phyloP scores from a whole-genome alignment of 352 stramenopile genomes.

The Phytophthora quininea region DNA sequence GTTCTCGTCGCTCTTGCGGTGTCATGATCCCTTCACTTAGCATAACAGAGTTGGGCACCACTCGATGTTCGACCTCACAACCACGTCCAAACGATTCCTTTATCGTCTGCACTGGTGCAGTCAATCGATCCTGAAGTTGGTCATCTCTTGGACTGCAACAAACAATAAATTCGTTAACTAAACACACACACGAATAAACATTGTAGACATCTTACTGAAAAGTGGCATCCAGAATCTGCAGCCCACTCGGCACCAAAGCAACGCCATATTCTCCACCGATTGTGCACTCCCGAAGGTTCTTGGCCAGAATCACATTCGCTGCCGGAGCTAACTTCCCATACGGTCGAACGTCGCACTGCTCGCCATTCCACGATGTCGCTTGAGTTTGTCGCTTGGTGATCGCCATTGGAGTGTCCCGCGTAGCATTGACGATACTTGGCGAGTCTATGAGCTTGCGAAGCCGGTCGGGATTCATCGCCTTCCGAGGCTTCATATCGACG shows the following conservation, averaged over 20 bases:
- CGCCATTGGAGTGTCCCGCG: slow-evolving; percentile 40
- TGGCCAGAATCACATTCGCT: slow-evolving; percentile 39
- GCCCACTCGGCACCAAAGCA: slow-evolving; percentile 16
- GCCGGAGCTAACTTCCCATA: slow-evolving; percentile 51
- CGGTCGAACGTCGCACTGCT: slow-evolving; percentile 54
- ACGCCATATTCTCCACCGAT: slow-evolving; percentile 28
- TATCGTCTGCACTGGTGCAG: slow-evolving; percentile 50
- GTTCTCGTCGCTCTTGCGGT: slow-evolving; percentile 69
- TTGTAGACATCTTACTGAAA: slow-evolving; percentile 22
- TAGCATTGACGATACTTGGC: slow-evolving; percentile 45
- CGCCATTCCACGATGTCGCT: slow-evolving; percentile 61
- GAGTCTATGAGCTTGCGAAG: slow-evolving; percentile 71
- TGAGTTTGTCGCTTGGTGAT: slow-evolving; percentile 49
- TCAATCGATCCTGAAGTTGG: slow-evolving; percentile 27
- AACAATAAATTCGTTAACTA: neutral
- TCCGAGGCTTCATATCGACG: slow-evolving; percentile 29
- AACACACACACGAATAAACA: neutral
- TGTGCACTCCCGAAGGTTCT: slow-evolving; percentile 39
- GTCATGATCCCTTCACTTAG: slow-evolving; percentile 81
- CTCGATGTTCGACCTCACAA: slow-evolving; percentile 51
- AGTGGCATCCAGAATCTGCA: slow-evolving; percentile 37
- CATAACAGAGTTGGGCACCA: slow-evolving; percentile 52
- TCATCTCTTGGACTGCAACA: slow-evolving; percentile 19
- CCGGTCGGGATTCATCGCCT: slow-evolving; percentile 56
- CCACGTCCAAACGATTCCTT: slow-evolving; percentile 54